Evolutionary conservation across 73 alveolate species (phyloP).

Genomic region (Tetrahymena elliotti): DNA sequence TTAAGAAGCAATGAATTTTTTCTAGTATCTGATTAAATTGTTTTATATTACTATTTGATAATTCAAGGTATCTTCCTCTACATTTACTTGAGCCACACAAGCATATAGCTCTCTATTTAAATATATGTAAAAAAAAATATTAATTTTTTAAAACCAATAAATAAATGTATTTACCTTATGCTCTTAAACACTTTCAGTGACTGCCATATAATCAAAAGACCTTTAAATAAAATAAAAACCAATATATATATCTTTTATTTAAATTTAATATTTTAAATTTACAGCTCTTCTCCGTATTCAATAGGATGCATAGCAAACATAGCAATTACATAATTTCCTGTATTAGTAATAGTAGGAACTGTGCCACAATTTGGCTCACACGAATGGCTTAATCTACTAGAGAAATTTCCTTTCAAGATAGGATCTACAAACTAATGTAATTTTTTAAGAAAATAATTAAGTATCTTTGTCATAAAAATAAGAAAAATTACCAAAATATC

Average conservation of each 20-base stretch:
- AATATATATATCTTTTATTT: not conserved
- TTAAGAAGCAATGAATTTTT: not conserved
- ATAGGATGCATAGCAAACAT: conserved; percentile 96
- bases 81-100: not conserved
- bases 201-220: not conserved
- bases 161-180: not conserved
- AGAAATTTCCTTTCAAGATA: conserved; percentile 82
- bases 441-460: not conserved
- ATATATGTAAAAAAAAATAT: not conserved
- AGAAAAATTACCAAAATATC: conserved; percentile 49
- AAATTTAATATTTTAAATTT: not conserved
- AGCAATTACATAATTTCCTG: conserved; percentile 88
- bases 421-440: conserved; percentile 77
- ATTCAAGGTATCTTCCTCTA: not conserved
- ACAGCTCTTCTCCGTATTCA: conserved; percentile 86
- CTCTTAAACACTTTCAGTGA: not conserved
- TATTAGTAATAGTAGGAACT: conserved; percentile 50
- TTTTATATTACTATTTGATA: not conserved
- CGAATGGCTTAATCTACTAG: conserved; percentile 89
- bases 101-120: not conserved
- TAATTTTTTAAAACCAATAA: not conserved
- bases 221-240: not conserved
- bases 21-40: not conserved
- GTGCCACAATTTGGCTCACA: conserved; percentile 97
- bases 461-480: not conserved